Evolutionary conservation across 2,329 filamentous ascomycete species (phyloP), one percentile per base, ranked within the genome.

Genomic region (Chaetomium olivaceum): DNA sequence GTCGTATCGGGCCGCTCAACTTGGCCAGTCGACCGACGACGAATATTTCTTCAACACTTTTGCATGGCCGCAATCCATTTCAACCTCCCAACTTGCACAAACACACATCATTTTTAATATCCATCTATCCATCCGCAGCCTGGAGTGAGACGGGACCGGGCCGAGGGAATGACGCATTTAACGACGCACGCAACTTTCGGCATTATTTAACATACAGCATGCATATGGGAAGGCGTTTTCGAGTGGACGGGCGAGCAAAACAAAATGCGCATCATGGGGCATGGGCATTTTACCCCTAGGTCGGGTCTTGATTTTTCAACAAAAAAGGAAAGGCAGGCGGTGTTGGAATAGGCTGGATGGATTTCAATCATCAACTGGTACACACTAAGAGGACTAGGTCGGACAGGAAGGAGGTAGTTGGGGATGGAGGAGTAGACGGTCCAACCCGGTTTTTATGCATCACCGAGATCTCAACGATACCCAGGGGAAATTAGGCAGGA

Each of bases 401-500:
- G 29, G 51, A 51, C 23, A 16, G 14, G 51, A 9, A 27, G 4
- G 51, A 31, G 25, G 46, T n/a, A n/a, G 23, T 25, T 58, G 33
- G 55, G 9, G 27, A 19, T 16, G 25, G 5, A 21, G 27, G 27
- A 43, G 57, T 31, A 63, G 59, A 66, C 46, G 54, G 56, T 54
- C 52, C 62, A 71, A 68, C 67, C 67, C 52, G 50, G 68, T 69
- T 65, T 66, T 71, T 62, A 70, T 69, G 67, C 71, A 70, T 69
- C 39, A 67, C 58, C 67, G 64, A 74, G 67, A 76, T 77, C 75
- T 77, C 75, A 76, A 77, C 75, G 75, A 77, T 77, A 77, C 75
- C 75, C 75, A 68, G 67, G 68, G 69, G 67, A 67, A 69, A 66
- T 64, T 66, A 70, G 66, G 65, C 67, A 55, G 58, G 43, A 57